These are phyloP conservation scores for Mucor saturninus DNA, from an alignment of 371 early-diverging fungal species.

Conservation along the genomic window DNA sequence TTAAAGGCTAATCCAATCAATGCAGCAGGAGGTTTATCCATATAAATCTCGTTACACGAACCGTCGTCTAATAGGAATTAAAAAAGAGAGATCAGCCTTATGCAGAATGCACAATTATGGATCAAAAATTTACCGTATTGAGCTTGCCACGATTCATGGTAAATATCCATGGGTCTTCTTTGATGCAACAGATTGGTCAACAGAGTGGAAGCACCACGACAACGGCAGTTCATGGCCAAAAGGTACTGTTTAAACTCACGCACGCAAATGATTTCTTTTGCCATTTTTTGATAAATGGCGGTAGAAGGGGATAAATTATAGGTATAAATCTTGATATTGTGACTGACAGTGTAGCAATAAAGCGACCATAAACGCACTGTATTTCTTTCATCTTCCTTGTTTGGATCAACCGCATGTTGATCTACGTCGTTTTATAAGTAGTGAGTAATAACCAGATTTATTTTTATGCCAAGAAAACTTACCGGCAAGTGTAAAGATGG, in stretches of 20 bases:
- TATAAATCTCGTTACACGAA: constrained; percentile 73
- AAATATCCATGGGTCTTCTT: constrained; percentile 59
- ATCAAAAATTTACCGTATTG: constrained; percentile 61
- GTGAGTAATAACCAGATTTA: not conserved
- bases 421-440: constrained; percentile 26
- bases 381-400: constrained; percentile 64
- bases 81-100: not conserved
- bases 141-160: constrained; percentile 75
- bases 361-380: constrained; percentile 71
- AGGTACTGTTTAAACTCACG: constrained; percentile 76
- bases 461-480: not conserved
- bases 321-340: constrained; percentile 66
- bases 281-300: constrained; percentile 67
- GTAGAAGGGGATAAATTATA: constrained; percentile 74
- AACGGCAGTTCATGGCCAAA: constrained; percentile 69
- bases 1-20: constrained; percentile 66
- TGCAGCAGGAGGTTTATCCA: constrained; percentile 51
- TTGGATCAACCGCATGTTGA: constrained; percentile 45
- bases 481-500: constrained; percentile 60
- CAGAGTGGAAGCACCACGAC: constrained; percentile 70
- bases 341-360: constrained; percentile 52
- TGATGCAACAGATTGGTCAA: constrained; percentile 74
- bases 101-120: not conserved
- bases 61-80: constrained; percentile 54
- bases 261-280: constrained; percentile 71